Evolutionary conservation across 2,329 filamentous ascomycete species (phyloP).

Genomic region (Tolypocladium paradoxum): DNA sequence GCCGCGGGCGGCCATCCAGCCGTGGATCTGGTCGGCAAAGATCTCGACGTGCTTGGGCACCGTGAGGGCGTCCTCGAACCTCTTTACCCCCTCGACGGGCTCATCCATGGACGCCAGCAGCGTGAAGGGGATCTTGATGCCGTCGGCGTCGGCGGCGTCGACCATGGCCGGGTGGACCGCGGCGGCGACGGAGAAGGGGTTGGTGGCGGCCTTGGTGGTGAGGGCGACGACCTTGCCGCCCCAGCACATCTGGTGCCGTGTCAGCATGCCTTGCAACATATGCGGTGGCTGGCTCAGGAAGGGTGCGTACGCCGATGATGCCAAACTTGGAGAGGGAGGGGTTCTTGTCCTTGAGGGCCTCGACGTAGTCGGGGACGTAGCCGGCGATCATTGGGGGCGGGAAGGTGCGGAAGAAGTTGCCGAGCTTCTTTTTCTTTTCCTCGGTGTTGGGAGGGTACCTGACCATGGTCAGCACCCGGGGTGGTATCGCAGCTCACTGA

Average conservation of each 20-base stretch:
- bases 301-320: conserved; percentile 44
- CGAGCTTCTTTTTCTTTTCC: conserved; percentile 51
- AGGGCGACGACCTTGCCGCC: conserved; percentile 56
- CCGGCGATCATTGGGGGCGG: conserved; percentile 35
- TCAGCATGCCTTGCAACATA: not conserved
- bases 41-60: conserved; percentile 51
- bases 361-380: conserved; percentile 43
- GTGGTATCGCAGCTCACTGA: too few species aligned
- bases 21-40: conserved; percentile 58
- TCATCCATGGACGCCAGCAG: conserved; percentile 59
- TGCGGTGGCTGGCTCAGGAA: not conserved
- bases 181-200: conserved; percentile 44
- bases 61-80: conserved; percentile 43
- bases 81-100: conserved; percentile 39
- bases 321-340: conserved; percentile 47
- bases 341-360: conserved; percentile 40
- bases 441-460: conserved; percentile 53
- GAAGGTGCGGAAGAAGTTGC: conserved; percentile 45
- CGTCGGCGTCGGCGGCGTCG: conserved; percentile 47
- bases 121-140: conserved; percentile 49
- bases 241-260: conserved; percentile 48
- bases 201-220: conserved; percentile 35
- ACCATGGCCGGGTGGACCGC: conserved; percentile 53
- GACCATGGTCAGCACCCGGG: not conserved
- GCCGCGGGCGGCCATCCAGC: conserved; percentile 61